Evolutionary conservation across 441 rosid genomes (phyloP), one percentile per base, ranked within the genome.

Genomic region (Daphne laureola): DNA sequence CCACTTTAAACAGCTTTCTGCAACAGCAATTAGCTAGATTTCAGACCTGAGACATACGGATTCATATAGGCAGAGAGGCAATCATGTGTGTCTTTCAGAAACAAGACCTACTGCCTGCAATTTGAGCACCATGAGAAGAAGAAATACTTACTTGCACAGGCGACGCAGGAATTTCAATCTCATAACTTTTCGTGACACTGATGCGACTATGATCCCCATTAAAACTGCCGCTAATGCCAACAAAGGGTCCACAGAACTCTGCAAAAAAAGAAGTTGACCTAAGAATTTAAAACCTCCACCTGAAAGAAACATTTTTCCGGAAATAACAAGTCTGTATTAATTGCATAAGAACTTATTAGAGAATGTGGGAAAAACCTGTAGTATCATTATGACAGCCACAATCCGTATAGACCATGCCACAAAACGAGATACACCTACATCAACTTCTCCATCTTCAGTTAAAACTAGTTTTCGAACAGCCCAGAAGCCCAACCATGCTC

Each of bases 401-500:
- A 81, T 63, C 51, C 91, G 73, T 53, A 91, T 81, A 51, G 95
- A 70, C 91, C 96, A 91, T 46, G 86, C 74, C 51, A 91, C 96
- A 59, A 88, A 88, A 51, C 63, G 38, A 49, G 95, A 69, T 16
- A 93, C 86, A 71, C 78, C 75, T 41, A 64, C 49, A 63, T 92
- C 96, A 70, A 92, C 57, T 18, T 82, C 78, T 43, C 98, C 96
- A 58, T 91, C 98, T 71, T 81, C 86, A 1, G 87, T 61, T 45
- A 91, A 70, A 60, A 88, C 82, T 53, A 91, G 78, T 62, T 86
- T 88, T 56, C 75, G 81, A 51, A 86, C 95, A 56, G 82, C 86
- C 95, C 89, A 86, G 71, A 88, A 91, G 64, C 96, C 98, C 73
- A 91, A 65, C 84, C 87, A 87, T 46, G 98, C 96, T 71, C 97